Conservation (phyloP, 2,329 filamentous ascomycete species). For the Neopestalotiopsis rosae region DNA sequence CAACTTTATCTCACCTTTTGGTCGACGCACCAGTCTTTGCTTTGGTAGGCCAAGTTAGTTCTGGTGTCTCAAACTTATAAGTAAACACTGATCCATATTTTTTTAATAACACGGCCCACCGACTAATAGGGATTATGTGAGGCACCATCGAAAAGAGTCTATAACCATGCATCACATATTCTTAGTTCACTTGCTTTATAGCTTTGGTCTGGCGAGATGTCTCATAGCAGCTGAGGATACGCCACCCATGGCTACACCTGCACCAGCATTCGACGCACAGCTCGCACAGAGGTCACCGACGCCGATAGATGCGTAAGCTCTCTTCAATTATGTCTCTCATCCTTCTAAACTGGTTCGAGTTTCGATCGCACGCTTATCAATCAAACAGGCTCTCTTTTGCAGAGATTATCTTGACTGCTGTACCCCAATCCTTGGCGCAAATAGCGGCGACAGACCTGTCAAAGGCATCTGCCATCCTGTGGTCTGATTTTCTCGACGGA, state of each 20-base stretch:
- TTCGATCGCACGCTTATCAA: background rate
- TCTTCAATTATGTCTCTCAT: background rate
- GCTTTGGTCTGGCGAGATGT: background rate
- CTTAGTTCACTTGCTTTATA: background rate
- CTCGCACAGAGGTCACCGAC: background rate
- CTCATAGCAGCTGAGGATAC: background rate
- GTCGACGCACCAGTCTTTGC: background rate
- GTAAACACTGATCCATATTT: background rate
- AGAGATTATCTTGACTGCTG: background rate
- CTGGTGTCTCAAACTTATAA: background rate
- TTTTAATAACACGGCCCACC: background rate
- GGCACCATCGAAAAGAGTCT: background rate
- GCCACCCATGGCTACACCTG: background rate
- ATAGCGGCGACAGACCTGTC: constrained; percentile 2
- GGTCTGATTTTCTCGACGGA: background rate
- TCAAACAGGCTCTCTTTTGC: background rate
- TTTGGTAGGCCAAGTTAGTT: background rate
- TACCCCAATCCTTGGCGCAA: background rate
- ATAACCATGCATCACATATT: background rate
- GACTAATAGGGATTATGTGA: background rate
- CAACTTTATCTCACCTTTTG: background rate
- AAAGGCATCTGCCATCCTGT: background rate
- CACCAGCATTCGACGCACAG: constrained; percentile 1
- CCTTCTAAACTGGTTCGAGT: background rate
- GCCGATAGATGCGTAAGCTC: background rate